Conservation (phyloP, 257 asterid genomes). For the Mentha longifolia region DNA sequence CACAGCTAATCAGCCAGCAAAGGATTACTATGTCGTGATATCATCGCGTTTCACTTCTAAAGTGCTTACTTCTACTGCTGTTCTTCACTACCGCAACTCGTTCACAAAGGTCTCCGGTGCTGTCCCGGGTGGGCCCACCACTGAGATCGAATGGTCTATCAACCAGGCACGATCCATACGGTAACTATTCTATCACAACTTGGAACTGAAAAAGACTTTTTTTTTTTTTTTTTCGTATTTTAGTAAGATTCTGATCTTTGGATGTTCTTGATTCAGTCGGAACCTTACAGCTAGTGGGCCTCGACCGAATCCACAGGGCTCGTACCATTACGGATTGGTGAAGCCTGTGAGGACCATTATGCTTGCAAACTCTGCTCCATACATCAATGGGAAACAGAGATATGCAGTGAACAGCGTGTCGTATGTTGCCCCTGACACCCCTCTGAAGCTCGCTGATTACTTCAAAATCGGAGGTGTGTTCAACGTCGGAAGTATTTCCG, state of each 20-base stretch:
- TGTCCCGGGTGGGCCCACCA: slow-evolving; percentile 85
- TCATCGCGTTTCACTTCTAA: slow-evolving; percentile 82
- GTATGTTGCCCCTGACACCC: slow-evolving; percentile 68
- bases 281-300: slow-evolving; percentile 96
- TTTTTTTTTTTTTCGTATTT: background rate
- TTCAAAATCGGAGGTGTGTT: slow-evolving; percentile 87
- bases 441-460: slow-evolving; percentile 83
- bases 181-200: slow-evolving; percentile 39
- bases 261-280: slow-evolving; percentile 57
- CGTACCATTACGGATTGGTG: slow-evolving; percentile 91
- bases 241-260: slow-evolving; percentile 16
- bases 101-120: slow-evolving; percentile 65
- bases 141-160: slow-evolving; percentile 67
- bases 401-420: slow-evolving; percentile 93
- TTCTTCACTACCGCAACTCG: slow-evolving; percentile 89
- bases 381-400: slow-evolving; percentile 76
- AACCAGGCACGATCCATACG: slow-evolving; percentile 92
- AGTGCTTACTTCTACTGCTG: slow-evolving; percentile 79
- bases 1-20: slow-evolving; percentile 77
- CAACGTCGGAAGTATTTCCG: slow-evolving; percentile 69
- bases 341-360: slow-evolving; percentile 76
- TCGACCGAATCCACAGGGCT: slow-evolving; percentile 97
- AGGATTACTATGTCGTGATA: slow-evolving; percentile 78
- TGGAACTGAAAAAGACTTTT: background rate
- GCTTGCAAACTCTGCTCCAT: slow-evolving; percentile 87